Evolutionary conservation across 2,329 filamentous ascomycete genomes (phyloP), one percentile per base, ranked within the genome.

Genomic region (Pyricularia sp.): DNA sequence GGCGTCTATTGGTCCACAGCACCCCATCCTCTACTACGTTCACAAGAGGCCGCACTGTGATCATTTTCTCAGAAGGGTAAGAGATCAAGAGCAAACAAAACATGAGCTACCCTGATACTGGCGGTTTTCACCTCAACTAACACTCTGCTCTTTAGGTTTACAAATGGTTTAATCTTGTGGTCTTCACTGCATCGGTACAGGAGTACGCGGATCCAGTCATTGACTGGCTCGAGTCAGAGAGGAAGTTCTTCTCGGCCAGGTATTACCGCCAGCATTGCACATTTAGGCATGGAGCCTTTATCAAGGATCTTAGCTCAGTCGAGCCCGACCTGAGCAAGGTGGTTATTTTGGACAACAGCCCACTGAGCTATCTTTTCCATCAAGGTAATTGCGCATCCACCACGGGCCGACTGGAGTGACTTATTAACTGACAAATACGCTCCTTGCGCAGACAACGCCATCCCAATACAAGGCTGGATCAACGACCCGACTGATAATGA

Each of bases 401-500:
- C 17, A 9, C 20, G n/a, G n/a, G 20, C 42, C 42, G 20, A n/a
- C 6, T 55, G 9, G 7, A 11, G 1, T n/a, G 20, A 55, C 42
- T n/a, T 55, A 20, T 55, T 10, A n/a, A n/a, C 42, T 55, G 7
- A 55, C 42, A n/a, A n/a, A 55, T 20, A 55, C 17, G 9, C 42
- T n/a, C 20, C 17, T n/a, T 64, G 20, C 14, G 6, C 76, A 99
- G 95, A 99, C 79, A 99, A 99, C 81, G 95, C 95, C 67, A 97
- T 99, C 75, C 95, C 95, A 3, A 98, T 99, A 77, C 94, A 98
- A 82, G 95, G 95, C 76, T 99, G 95, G 95, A 98, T 99, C 81
- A 97, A 90, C 79, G 95, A 99, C 81, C 95, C 95, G 26, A 98
- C 95, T 30, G 95, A 99, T 80, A 95, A 94, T 77, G 94, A 97